A percentile compares a stretch with the other conserved stretches of the same genome.
Evolutionary conservation across 2,329 filamentous ascomycete genomes (phyloP).

Genomic region (Alternaria sp.): DNA sequence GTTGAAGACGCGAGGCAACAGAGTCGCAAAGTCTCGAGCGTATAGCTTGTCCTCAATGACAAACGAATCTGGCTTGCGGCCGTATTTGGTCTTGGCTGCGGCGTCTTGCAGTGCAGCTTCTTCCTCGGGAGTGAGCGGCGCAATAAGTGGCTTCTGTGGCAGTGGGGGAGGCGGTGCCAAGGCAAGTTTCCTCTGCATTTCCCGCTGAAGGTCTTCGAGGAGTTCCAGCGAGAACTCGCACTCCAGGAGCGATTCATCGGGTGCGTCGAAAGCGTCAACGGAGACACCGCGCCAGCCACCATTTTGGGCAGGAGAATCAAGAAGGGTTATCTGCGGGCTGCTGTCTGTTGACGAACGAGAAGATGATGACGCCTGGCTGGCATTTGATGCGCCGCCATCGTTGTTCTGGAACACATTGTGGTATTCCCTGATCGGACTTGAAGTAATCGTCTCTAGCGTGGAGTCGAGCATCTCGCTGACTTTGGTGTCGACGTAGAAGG

Average conservation of each 20-base stretch:
- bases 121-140: slow-evolving; percentile 25
- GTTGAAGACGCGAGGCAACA: slow-evolving; percentile 50
- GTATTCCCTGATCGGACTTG: slow-evolving; percentile 10
- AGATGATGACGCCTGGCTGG: not conserved
- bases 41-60: slow-evolving; percentile 51
- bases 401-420: slow-evolving; percentile 15
- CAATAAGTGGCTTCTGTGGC: slow-evolving; percentile 26
- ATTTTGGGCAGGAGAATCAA: not conserved
- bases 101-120: slow-evolving; percentile 15
- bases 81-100: slow-evolving; percentile 20
- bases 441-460: slow-evolving; percentile 24
- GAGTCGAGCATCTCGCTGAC: slow-evolving; percentile 33
- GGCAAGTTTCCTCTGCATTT: slow-evolving; percentile 19
- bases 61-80: slow-evolving; percentile 13
- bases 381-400: not conserved
- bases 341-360: not conserved
- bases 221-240: slow-evolving; percentile 28
- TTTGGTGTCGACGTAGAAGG: slow-evolving; percentile 27
- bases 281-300: slow-evolving; percentile 20
- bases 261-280: slow-evolving; percentile 13
- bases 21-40: slow-evolving; percentile 67
- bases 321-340: not conserved
- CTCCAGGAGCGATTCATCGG: slow-evolving; percentile 29
- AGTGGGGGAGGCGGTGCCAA: slow-evolving; percentile 14
- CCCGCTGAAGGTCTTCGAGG: slow-evolving; percentile 22